Conservation (phyloP, 805 yeast species). For the Metschnikowia hibisci region DNA sequence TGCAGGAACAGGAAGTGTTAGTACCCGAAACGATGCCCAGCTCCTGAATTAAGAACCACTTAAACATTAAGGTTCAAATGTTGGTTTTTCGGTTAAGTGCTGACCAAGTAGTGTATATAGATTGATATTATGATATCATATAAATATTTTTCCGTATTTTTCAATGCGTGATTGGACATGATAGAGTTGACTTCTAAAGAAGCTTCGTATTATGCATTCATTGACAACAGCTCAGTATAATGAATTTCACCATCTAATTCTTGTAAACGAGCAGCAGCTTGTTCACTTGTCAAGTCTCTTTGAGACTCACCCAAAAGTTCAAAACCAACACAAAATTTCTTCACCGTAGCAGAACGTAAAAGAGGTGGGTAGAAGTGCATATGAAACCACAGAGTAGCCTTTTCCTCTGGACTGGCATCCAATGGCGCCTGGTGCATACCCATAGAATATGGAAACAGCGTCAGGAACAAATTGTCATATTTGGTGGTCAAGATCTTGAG, state of each 20-base stretch:
- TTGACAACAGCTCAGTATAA: conserved; percentile 12
- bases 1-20: conserved; percentile 36
- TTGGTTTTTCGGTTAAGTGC: no score
- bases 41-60: conserved; percentile 35
- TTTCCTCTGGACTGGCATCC: conserved; percentile 38
- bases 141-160: no score
- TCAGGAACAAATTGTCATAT: conserved; percentile 66
- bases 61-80: no score
- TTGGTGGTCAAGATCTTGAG: conserved; percentile 53
- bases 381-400: conserved; percentile 50
- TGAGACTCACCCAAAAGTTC: conserved; percentile 69
- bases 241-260: conserved; percentile 39
- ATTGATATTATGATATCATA: no score
- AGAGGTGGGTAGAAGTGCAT: conserved; percentile 80
- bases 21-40: conserved; percentile 30
- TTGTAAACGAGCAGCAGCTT: conserved; percentile 56
- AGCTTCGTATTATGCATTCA: no score
- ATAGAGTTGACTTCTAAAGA: no score
- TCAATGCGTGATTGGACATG: no score
- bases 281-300: conserved; percentile 63
- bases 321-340: conserved; percentile 72
- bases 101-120: no score
- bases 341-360: conserved; percentile 68
- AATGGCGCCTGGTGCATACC: conserved; percentile 76
- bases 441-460: conserved; percentile 77